Conservation (phyloP, 2,329 filamentous ascomycete genomes). For the Neurospora crassa region DNA sequence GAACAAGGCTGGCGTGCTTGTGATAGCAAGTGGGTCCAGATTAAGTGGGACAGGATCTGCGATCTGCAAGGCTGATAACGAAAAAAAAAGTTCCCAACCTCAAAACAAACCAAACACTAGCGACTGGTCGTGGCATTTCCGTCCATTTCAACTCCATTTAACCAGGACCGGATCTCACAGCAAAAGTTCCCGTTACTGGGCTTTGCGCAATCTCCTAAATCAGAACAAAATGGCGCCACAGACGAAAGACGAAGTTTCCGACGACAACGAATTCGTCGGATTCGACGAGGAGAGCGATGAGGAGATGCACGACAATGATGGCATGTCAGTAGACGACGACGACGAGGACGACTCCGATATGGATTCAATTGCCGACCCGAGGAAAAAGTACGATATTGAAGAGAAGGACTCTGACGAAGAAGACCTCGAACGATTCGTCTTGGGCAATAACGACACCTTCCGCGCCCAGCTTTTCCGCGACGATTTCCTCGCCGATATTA, state of each 20-base stretch:
- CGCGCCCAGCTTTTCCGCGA: slow-evolving; percentile 57
- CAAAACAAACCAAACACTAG: neutral
- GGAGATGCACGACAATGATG: slow-evolving; percentile 9
- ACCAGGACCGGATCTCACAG: neutral
- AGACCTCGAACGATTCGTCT: slow-evolving; percentile 78
- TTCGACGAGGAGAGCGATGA: slow-evolving; percentile 16
- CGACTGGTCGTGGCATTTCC: neutral
- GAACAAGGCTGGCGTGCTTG: neutral
- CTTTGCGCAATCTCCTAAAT: neutral
- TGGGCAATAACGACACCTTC: slow-evolving; percentile 81
- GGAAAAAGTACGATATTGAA: slow-evolving; percentile 15
- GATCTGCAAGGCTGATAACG: slow-evolving; percentile 14
- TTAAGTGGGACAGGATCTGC: slow-evolving; percentile 2
- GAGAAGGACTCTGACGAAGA: slow-evolving; percentile 77
- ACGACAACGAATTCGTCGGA: slow-evolving; percentile 18
- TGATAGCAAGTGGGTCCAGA: neutral
- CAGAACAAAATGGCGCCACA: slow-evolving; percentile 10
- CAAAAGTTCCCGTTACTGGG: neutral
- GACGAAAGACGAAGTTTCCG: slow-evolving; percentile 15
- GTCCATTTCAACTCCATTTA: neutral
- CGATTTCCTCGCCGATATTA: slow-evolving; percentile 43
- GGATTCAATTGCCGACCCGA: slow-evolving; percentile 6
- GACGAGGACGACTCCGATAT: slow-evolving; percentile 22
- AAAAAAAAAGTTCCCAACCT: slow-evolving; percentile 11
- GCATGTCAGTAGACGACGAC: slow-evolving; percentile 7